A percentile compares a stretch with the other conserved stretches of the same genome.
Conservation (phyloP, 495 filamentous ascomycete genomes). For the Trichoderma erinaceum region DNA sequence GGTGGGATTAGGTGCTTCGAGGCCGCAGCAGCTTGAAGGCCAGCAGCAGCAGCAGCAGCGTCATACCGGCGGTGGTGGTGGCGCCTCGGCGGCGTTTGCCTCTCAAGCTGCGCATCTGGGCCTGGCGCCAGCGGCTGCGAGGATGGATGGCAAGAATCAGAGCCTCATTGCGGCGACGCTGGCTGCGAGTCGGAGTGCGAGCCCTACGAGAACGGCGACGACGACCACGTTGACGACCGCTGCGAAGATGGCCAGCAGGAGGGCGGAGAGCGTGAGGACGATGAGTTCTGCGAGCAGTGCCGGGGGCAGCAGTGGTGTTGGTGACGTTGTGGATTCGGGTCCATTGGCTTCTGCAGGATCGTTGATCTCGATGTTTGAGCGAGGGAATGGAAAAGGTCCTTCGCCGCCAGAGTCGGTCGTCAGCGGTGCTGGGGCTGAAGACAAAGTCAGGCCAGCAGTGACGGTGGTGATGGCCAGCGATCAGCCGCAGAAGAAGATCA, state of each 20-base stretch:
- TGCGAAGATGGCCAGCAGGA: constrained; percentile 22
- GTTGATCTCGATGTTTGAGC: constrained; percentile 58
- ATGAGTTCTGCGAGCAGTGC: constrained; percentile 25
- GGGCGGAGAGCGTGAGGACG: constrained; percentile 21
- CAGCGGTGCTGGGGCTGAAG: not conserved
- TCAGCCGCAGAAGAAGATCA: not conserved
- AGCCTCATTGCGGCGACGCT: constrained; percentile 52
- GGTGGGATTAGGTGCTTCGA: not conserved
- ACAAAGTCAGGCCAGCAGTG: not conserved
- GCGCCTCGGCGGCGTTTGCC: constrained; percentile 21
- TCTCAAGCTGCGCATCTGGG: constrained; percentile 14
- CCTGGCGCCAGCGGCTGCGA: constrained; percentile 19
- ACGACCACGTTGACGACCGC: constrained; percentile 23
- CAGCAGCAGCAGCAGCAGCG: constrained; percentile 11
- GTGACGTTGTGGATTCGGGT: constrained; percentile 34
- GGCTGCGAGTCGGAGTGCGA: constrained; percentile 47
- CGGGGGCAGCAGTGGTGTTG: constrained; percentile 24
- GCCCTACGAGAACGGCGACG: constrained; percentile 35
- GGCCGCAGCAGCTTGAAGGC: not conserved
- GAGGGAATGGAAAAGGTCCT: not conserved
- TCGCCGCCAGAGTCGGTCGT: not conserved
- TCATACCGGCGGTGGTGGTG: not conserved
- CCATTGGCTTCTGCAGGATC: constrained; percentile 51
- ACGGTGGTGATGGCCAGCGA: too few relatives aligned
- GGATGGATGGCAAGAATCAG: constrained; percentile 33